Percentiles rank a stretch among this genome's conserved stretches.
phyloP scores from a whole-genome alignment of 1,139 yeast species.

The Candida sp. region DNA sequence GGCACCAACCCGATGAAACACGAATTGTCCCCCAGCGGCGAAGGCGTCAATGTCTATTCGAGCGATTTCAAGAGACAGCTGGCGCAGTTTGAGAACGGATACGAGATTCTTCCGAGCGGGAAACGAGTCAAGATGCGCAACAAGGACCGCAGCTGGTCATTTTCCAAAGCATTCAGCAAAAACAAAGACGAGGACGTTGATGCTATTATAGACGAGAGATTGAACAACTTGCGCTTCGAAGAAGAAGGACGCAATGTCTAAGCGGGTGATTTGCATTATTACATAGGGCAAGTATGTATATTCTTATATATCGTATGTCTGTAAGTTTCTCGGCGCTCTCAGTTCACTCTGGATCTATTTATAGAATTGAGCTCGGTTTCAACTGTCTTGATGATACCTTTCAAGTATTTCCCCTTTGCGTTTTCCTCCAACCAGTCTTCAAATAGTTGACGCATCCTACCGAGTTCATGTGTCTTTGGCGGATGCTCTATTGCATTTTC shows the following conservation, averaged over 20 bases:
- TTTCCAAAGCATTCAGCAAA: constrained; percentile 30
- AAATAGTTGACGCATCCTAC: constrained; percentile 35
- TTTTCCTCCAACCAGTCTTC: constrained; percentile 47
- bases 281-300: neutral
- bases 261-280: neutral
- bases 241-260: constrained; percentile 9
- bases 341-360: constrained; percentile 13
- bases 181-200: constrained; percentile 57
- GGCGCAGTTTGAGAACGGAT: constrained; percentile 32
- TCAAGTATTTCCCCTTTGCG: constrained; percentile 20
- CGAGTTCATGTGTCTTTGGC: constrained; percentile 44
- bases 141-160: constrained; percentile 21
- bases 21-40: constrained; percentile 59
- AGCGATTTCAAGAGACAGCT: constrained; percentile 24
- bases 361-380: constrained; percentile 24
- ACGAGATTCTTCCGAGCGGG: constrained; percentile 75
- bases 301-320: neutral
- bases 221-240: constrained; percentile 29
- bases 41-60: constrained; percentile 36
- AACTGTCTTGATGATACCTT: constrained; percentile 19
- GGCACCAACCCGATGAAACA: constrained; percentile 47
- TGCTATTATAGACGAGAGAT: constrained; percentile 59
- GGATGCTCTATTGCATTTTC: constrained; percentile 11
- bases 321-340: neutral
- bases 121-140: constrained; percentile 52